Evolutionary conservation across 179 eudicot genomes (phyloP), one percentile per base, ranked within the genome.

Genomic region (Camellia oleifera): DNA sequence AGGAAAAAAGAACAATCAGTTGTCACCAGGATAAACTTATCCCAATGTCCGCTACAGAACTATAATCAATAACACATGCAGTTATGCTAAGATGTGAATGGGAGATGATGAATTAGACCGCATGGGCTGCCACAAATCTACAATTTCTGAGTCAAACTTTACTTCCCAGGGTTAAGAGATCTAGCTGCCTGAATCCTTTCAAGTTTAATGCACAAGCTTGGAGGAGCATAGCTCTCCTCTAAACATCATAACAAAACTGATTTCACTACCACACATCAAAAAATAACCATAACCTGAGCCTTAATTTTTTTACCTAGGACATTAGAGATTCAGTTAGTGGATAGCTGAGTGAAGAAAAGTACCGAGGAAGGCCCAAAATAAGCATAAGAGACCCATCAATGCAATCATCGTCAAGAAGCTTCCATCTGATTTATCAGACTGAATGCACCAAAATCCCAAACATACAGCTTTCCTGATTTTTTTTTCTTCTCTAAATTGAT

Each of bases 221-320:
- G 78, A 73, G 77, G 60, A 62, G 78, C 57, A 76, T 62, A 15
- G 44, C 67, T 42, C 53, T 58, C 26, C 71, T 13, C 73, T 26
- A 12, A 48, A 15, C 15, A 52, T 7, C 45, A 53, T 32, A 26
- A 17, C 23, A 66, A 77, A 77, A 12, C 62, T 40, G 48, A 50
- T n/a, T 18, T 15, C 72, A 52, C 15, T 52, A 65, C 48, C 23
- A 9, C 60, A 52, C 62, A 3, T 42, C 32, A 17, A 6, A 75
- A 44, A 60, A 8, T 32, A 10, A 56, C 64, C 67, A 75, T 20
- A 58, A 60, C 26, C 53, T 20, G 4, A 70, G 12, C 9, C 42
- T 15, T 11, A 26, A 53, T 7, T 3, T 50, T 8, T 71, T 71
- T 46, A 5, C 58, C n/a, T 11, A 72, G 18, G 61, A 69, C 17